A percentile compares a stretch with the other conserved stretches of the same genome.
Evolutionary conservation across 495 filamentous ascomycete species (phyloP).

Genomic region (Saxophila tyrrhenica): DNA sequence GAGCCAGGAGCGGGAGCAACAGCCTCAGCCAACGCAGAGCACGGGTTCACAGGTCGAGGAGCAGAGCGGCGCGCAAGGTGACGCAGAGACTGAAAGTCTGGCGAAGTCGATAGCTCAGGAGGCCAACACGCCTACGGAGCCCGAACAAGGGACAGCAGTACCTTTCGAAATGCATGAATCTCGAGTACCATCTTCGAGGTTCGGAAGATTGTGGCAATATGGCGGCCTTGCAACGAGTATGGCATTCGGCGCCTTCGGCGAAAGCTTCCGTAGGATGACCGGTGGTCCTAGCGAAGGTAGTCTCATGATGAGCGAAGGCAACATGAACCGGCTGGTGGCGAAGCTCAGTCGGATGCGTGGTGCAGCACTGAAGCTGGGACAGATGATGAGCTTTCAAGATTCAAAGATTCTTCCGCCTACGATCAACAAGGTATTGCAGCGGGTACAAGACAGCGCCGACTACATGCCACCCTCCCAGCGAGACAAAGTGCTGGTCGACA

Average conservation of each 20-base stretch:
- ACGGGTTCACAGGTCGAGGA: not conserved
- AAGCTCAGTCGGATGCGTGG: slow-evolving; percentile 94
- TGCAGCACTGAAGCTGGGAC: slow-evolving; percentile 93
- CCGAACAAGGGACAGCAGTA: slow-evolving; percentile 13
- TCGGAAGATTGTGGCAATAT: slow-evolving; percentile 89
- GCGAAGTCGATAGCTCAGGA: slow-evolving; percentile 8
- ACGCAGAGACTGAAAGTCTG: slow-evolving; percentile 8
- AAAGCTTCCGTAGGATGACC: slow-evolving; percentile 62
- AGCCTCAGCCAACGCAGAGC: not conserved
- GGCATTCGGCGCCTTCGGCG: slow-evolving; percentile 84
- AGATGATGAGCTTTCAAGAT: slow-evolving; percentile 97
- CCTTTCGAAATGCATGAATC: slow-evolving; percentile 75
- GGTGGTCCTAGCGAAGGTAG: slow-evolving; percentile 54
- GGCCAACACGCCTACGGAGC: slow-evolving; percentile 21
- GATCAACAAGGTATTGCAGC: slow-evolving; percentile 76
- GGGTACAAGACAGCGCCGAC: slow-evolving; percentile 92
- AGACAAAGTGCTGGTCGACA: slow-evolving; percentile 63
- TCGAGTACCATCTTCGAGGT: slow-evolving; percentile 73
- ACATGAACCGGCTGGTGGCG: slow-evolving; percentile 83
- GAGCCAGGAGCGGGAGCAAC: slow-evolving; percentile 4
- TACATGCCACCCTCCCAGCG: slow-evolving; percentile 95
- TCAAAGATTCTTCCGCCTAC: slow-evolving; percentile 85
- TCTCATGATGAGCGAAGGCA: slow-evolving; percentile 74
- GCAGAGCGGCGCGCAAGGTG: not conserved
- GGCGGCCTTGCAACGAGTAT: slow-evolving; percentile 85